These are phyloP conservation scores for Podaxis sp. DNA, from an alignment of 768 basidiomycete species.

Conservation along the genomic window DNA sequence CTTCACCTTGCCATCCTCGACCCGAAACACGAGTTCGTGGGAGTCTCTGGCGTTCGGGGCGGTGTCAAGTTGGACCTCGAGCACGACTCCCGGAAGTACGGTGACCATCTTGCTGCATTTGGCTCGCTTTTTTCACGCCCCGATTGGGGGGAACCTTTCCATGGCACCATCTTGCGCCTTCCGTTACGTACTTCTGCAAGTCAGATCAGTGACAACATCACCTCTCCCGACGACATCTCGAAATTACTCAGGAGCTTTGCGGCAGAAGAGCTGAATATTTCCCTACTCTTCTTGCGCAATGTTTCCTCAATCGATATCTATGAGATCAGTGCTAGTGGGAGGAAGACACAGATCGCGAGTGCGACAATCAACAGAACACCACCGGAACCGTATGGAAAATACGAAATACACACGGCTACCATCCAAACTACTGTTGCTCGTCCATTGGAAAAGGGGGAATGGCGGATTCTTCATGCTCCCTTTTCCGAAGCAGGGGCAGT, in stretches of 20 bases:
- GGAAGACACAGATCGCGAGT: neutral
- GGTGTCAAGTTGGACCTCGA: slow-evolving; percentile 33
- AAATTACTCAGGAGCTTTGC: slow-evolving; percentile 42
- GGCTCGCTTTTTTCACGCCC: slow-evolving; percentile 22
- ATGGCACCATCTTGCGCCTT: slow-evolving; percentile 46
- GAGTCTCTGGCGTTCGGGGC: slow-evolving; percentile 21
- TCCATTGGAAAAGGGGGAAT: slow-evolving; percentile 20
- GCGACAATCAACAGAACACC: neutral
- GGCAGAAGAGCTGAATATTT: slow-evolving; percentile 36
- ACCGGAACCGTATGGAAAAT: neutral
- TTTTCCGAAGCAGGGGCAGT: slow-evolving; percentile 27
- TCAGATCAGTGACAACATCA: slow-evolving; percentile 33
- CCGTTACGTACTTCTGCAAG: slow-evolving; percentile 39
- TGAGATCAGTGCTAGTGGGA: slow-evolving; percentile 27
- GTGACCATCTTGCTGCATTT: slow-evolving; percentile 34
- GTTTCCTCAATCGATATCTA: slow-evolving; percentile 38
- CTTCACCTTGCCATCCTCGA: slow-evolving; percentile 41
- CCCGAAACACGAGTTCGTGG: slow-evolving; percentile 32
- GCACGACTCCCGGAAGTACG: slow-evolving; percentile 20
- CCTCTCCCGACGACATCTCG: slow-evolving; percentile 31
- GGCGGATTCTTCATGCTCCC: slow-evolving; percentile 32
- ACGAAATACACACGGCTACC: neutral
- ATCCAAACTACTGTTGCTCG: neutral
- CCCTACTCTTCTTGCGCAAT: slow-evolving; percentile 44
- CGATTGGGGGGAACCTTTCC: slow-evolving; percentile 23